A percentile compares a stretch with the other conserved stretches of the same genome.
Conservation (phyloP, 495 filamentous ascomycete genomes). For the Neurospora sp. region DNA sequence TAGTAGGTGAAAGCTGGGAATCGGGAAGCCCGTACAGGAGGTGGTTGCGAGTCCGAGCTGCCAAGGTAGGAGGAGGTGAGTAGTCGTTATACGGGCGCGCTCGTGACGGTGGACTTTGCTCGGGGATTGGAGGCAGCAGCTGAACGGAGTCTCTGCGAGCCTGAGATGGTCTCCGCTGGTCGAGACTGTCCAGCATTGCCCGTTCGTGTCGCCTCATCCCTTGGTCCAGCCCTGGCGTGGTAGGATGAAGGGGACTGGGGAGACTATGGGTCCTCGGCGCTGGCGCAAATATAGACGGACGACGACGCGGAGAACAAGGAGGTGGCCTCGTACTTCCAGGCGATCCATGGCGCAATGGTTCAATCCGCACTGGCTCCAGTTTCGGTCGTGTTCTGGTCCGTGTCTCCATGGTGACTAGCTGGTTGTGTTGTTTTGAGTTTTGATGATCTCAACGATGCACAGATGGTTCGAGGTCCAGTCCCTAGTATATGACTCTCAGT, state of each 20-base stretch:
- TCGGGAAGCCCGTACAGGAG: background rate
- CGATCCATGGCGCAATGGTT: conserved; percentile 8
- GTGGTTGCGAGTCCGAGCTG: background rate
- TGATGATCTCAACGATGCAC: background rate
- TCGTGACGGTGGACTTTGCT: conserved; percentile 6
- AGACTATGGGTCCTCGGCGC: conserved; percentile 19
- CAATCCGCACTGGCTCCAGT: conserved; percentile 30
- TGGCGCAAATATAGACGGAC: conserved; percentile 15
- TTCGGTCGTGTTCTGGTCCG: conserved; percentile 21
- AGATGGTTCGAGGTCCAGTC: background rate
- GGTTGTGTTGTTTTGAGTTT: background rate
- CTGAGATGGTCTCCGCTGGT: conserved; percentile 16
- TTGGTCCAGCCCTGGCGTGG: conserved; percentile 22
- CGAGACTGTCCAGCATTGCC: conserved; percentile 30
- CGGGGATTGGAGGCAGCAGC: conserved; percentile 19
- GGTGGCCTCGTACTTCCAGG: conserved; percentile 4
- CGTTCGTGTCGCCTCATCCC: conserved; percentile 29
- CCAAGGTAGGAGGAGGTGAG: background rate
- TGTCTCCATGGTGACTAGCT: conserved; percentile 15
- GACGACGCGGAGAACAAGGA: conserved; percentile 14
- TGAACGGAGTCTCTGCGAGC: conserved; percentile 2
- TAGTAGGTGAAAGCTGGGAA: background rate
- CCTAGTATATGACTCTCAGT: background rate
- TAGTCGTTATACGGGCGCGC: background rate
- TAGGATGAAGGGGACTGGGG: conserved; percentile 28